Evolutionary conservation across 352 stramenopile genomes (phyloP), one percentile per base, ranked within the genome.

Genomic region (Phytophthora europaea): DNA sequence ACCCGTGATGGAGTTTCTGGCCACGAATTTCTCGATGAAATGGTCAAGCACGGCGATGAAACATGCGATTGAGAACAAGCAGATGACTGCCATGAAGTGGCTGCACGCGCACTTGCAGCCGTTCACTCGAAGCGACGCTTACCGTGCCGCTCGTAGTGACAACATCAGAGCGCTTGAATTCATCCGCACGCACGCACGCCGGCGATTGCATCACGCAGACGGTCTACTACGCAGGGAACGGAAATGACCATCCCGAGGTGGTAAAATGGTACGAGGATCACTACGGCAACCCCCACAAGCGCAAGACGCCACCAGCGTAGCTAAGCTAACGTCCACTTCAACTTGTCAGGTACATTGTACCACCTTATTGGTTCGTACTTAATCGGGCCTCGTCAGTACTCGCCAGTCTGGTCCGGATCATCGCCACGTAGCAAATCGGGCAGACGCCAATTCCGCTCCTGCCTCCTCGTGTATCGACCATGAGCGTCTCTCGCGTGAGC

Each of bases 381-480:
- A 72, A 52, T 3, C 26, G 13, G 20, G 15, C 26, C 2, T 20
- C 6, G 10, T 53, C 55, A 48, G 68, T 71, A 45, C 31, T 51
- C 13, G 13, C 22, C 15, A 20, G 8, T 36, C 61, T 63, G 26
- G 69, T 68, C 23, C 52, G 4, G 20, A 22, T 54, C 23, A 55
- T 62, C 22, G 54, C 64, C 65, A 80, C 69, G 73, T 76, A 65
- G 64, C 62, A 71, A 70, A 66, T 66, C 58, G 57, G 33, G 28
- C 28, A 54, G 59, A 65, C 50, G 33, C 38, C 60, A 62, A 36
- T 57, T 16, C 40, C 43, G n/a, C 47, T 70, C 67, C 20, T 63
- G 18, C 18, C 33, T 66, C 23, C 36, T 5, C 16, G 58, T 43
- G 12, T 26, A 13, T 61, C 31, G 10, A 76, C 50, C 65, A 80